phyloP scores from a whole-genome alignment of 352 stramenopile species.

The Blastocystis sp. region DNA sequence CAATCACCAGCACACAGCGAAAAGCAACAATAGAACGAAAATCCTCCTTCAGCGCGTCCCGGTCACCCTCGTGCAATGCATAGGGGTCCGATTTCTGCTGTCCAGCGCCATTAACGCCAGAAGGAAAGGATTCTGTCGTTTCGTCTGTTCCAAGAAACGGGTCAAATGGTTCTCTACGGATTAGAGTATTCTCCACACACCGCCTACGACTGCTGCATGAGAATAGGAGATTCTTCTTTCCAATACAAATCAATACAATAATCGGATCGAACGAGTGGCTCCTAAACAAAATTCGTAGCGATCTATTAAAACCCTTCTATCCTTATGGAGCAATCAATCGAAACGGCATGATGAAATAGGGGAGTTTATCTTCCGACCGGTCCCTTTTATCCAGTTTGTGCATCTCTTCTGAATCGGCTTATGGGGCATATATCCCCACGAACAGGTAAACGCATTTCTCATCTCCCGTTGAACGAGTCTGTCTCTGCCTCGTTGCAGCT shows the following conservation, averaged over 20 bases:
- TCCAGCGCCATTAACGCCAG: neutral
- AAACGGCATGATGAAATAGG: neutral
- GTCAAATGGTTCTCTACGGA: neutral
- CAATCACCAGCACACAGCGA: neutral
- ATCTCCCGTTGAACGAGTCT: conserved; percentile 64
- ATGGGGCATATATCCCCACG: neutral
- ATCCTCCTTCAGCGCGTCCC: neutral
- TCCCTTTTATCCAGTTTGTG: neutral
- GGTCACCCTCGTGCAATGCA: neutral
- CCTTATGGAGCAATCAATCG: neutral
- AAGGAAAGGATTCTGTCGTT: neutral
- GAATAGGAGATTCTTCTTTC: neutral
- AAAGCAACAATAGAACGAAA: conserved; percentile 36
- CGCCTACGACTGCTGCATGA: neutral
- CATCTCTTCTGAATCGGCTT: neutral
- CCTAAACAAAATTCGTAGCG: neutral
- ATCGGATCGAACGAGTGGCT: neutral
- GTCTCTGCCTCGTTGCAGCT: neutral
- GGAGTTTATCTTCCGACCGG: neutral
- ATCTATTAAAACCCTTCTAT: neutral
- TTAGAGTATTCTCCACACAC: neutral
- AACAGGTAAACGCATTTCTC: conserved; percentile 13
- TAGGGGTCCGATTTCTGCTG: conserved; percentile 26
- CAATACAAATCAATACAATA: neutral
- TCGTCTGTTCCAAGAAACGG: neutral